Base-by-base conservation (phyloP, 257 asterid species). In the Primulina tabacum region DNA sequence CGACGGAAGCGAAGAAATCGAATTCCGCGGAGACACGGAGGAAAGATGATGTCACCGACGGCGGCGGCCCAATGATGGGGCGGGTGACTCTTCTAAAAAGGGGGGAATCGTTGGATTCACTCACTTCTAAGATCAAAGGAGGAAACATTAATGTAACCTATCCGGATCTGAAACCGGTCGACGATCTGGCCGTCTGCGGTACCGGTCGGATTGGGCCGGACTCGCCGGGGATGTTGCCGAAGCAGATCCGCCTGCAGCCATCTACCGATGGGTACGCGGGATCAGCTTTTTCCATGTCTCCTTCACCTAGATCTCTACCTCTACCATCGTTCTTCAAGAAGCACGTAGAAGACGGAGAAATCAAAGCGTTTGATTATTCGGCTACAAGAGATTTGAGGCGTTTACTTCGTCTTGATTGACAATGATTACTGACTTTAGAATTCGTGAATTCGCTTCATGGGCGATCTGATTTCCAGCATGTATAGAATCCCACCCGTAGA, bases 371-470 rank as follows among this genome's bases (percentile, higher is more conserved):
- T 40, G 90, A 87, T 1, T 85, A 88, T 68, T 81, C 82, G 0
- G 98, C 97, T 0, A 73, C 90, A 28, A 75, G 76, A 56, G 86
- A 82, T 57, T 47, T 85, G 71, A 78, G 90, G 71, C 88, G 88
- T 21, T 66, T 85, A 74, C 88, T 85, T 57, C 88, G 88, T 11
- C 82, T 85, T 65, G 90, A 82, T 8, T 82, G 76, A 80, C 7
- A 12, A 7, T 30, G 17, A 32, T 37, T 65, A 34, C 7, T 5
- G 14, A 53, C 70, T 43, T 61, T 24, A 6, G 32, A 29, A 21
- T 47, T 3, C 37, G 37, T 47, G 18, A 35, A 9, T 8, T 58
- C 58, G 34, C 40, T 57, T 73, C 37, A 56, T 64, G 80, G 57
- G 50, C 8, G 38, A 69, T 71, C 59, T 63, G 63, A 35, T 34